A percentile compares a stretch with the other conserved stretches of the same genome.
These are phyloP conservation scores for Nakazawaea sp. DNA, from an alignment of 805 yeast species.

Conservation along the genomic window DNA sequence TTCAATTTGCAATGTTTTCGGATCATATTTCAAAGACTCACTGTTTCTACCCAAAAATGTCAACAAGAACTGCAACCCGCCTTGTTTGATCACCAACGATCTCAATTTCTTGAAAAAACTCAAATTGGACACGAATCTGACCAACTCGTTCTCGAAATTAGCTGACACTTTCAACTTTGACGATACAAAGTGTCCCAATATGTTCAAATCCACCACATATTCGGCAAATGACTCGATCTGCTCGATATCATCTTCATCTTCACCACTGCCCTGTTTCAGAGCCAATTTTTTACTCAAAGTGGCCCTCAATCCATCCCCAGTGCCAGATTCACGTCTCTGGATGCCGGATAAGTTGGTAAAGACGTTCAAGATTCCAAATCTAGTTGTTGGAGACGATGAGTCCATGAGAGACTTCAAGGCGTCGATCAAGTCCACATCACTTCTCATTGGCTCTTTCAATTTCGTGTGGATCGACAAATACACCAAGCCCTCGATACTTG, in stretches of 20 bases:
- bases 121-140: constrained; percentile 29
- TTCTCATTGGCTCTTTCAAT: constrained; percentile 27
- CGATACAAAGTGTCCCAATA: constrained; percentile 13
- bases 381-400: constrained; percentile 18
- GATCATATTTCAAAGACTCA: constrained; percentile 14
- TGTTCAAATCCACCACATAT: constrained; percentile 16
- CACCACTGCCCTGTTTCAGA: too few species aligned
- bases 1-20: neutral
- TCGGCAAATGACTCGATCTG: constrained; percentile 21
- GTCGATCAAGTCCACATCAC: constrained; percentile 5
- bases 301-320: too few species aligned
- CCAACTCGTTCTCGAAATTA: constrained; percentile 21
- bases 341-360: too few species aligned
- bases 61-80: constrained; percentile 29
- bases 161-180: constrained; percentile 13
- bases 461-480: constrained; percentile 27
- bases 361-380: constrained; percentile 35
- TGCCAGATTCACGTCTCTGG: too few species aligned
- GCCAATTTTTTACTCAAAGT: too few species aligned
- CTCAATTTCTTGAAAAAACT: constrained; percentile 21
- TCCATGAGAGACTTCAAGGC: neutral
- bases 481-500: constrained; percentile 28
- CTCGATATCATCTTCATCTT: constrained; percentile 20
- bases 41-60: neutral
- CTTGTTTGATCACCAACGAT: constrained; percentile 37